A percentile compares a stretch with the other conserved stretches of the same genome.
Conservation (phyloP, 345 rosid species). For the Eutrema yunnanense region DNA sequence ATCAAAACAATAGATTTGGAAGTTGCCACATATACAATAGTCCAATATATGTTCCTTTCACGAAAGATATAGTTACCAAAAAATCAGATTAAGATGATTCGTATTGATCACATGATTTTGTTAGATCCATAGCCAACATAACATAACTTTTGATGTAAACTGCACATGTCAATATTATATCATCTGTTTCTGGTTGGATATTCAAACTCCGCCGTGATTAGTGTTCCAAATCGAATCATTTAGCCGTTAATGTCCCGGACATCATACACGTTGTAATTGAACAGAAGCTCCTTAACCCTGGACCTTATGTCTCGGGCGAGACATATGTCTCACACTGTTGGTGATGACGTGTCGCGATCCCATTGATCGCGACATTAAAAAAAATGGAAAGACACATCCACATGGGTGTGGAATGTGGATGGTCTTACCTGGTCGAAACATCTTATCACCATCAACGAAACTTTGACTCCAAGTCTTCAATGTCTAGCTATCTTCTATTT, state of each 20-base stretch:
- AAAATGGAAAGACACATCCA: no score
- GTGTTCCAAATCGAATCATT: not conserved
- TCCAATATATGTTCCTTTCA: not conserved
- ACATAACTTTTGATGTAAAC: constrained; percentile 7
- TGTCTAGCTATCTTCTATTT: constrained; percentile 1
- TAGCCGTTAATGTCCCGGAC: not conserved
- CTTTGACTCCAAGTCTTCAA: constrained; percentile 4
- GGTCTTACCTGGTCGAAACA: not conserved
- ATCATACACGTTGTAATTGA: constrained; percentile 7
- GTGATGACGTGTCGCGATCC: no score
- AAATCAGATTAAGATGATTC: not conserved
- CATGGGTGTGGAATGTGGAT: no score
- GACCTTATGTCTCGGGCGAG: no score
- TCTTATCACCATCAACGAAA: not conserved
- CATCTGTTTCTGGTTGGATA: not conserved
- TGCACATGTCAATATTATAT: not conserved
- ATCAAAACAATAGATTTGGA: not conserved
- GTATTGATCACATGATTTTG: not conserved
- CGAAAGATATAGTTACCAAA: not conserved
- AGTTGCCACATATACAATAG: not conserved
- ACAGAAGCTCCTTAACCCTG: not conserved
- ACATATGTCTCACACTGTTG: no score
- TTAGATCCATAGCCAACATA: not conserved
- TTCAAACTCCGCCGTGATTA: not conserved
- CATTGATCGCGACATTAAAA: no score